These are phyloP conservation scores for Diaporthe sp. DNA, from an alignment of 2,329 filamentous ascomycete species.

Conservation along the genomic window DNA sequence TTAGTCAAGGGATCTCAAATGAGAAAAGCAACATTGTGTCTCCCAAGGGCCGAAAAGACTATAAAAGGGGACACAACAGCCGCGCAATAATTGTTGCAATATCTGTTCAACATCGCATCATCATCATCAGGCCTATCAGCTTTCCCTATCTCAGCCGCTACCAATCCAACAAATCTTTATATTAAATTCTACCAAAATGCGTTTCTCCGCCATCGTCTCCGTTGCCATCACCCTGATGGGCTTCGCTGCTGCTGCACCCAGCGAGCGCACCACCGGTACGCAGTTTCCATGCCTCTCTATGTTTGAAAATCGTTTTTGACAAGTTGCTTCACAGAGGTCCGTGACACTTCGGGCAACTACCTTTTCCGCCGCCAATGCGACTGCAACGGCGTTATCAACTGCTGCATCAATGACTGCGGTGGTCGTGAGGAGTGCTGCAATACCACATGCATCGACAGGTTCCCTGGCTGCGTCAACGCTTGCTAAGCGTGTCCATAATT, in stretches of 20 bases:
- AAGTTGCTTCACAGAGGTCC: background rate
- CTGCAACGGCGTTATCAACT: background rate
- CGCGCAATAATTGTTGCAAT: background rate
- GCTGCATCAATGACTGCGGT: slow-evolving; percentile 16
- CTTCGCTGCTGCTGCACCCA: slow-evolving; percentile 2
- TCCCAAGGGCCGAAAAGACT: background rate
- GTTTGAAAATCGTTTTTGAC: background rate
- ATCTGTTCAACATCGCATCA: background rate
- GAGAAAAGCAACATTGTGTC: background rate
- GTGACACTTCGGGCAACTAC: background rate
- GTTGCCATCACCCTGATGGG: background rate
- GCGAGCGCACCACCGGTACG: background rate
- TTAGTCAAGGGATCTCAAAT: background rate
- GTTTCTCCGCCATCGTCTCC: slow-evolving; percentile 10
- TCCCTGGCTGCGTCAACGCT: background rate
- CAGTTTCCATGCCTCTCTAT: too few relatives aligned
- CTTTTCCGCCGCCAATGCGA: slow-evolving; percentile 2
- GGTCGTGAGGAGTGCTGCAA: slow-evolving; percentile 13
- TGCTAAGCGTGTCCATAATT: background rate
- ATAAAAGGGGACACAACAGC: background rate
- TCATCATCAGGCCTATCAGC: background rate
- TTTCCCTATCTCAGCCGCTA: background rate
- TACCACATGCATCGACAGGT: slow-evolving; percentile 3
- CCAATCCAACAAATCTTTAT: too few relatives aligned
- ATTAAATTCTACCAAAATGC: background rate